A percentile compares a stretch with the other conserved stretches of the same genome.
phyloP scores from a whole-genome alignment of 352 stramenopile species.

The Pythium phragmiticola region DNA sequence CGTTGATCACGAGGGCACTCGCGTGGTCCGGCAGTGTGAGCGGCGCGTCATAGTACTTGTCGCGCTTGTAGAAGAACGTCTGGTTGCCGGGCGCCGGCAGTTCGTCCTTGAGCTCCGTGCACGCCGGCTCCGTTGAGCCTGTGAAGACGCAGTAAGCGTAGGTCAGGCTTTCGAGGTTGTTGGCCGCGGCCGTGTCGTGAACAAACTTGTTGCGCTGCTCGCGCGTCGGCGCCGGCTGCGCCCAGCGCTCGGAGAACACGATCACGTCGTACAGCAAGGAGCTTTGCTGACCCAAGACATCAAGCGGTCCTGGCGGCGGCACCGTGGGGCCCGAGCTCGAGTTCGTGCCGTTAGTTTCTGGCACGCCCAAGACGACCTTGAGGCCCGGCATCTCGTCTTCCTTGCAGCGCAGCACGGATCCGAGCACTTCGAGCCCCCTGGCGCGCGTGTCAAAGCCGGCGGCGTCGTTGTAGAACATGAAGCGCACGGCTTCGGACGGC shows the following conservation, averaged over 20 bases:
- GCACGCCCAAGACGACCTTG: neutral
- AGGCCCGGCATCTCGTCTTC: neutral
- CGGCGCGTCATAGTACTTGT: slow-evolving; percentile 18
- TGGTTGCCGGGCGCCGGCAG: neutral
- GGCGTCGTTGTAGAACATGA: too few relatives aligned
- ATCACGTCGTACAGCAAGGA: slow-evolving; percentile 17
- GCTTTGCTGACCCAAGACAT: neutral
- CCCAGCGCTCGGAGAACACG: slow-evolving; percentile 26
- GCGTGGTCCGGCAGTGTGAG: slow-evolving; percentile 14
- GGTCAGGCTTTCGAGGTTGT: neutral
- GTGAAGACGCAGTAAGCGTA: slow-evolving; percentile 24
- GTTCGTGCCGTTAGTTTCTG: neutral
- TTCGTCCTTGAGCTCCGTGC: slow-evolving; percentile 9
- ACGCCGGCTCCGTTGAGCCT: slow-evolving; percentile 11
- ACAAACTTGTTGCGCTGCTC: slow-evolving; percentile 6
- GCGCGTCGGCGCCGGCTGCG: slow-evolving; percentile 7
- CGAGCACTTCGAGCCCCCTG: neutral
- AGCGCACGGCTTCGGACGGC: too few relatives aligned
- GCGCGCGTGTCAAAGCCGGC: too few relatives aligned
- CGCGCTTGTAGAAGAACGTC: slow-evolving; percentile 27
- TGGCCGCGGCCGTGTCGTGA: slow-evolving; percentile 6
- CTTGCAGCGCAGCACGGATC: neutral
- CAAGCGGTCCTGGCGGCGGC: neutral
- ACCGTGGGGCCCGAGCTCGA: neutral
- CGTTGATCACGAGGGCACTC: slow-evolving; percentile 27